Percentiles rank a stretch among this genome's conserved stretches.
Conservation (phyloP, 2,329 filamentous ascomycete genomes). For the Monosporascus ibericus region DNA sequence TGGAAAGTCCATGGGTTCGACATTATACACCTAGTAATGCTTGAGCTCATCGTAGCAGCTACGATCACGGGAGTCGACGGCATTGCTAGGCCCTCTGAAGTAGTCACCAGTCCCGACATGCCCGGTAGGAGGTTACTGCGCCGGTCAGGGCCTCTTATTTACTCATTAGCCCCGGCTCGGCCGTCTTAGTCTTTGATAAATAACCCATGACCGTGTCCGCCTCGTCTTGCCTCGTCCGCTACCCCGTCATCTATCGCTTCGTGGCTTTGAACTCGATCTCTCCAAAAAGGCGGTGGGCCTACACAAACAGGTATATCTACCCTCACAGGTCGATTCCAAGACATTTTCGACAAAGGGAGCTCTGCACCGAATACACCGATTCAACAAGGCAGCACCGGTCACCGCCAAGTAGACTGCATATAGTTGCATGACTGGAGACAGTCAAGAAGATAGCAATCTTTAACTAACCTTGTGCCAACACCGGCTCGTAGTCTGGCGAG, state of each 20-base stretch:
- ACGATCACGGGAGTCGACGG: slow-evolving; percentile 21
- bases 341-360: slow-evolving; percentile 41
- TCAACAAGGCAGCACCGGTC: slow-evolving; percentile 26
- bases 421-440: slow-evolving; percentile 32
- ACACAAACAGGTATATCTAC: slow-evolving; percentile 39
- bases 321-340: slow-evolving; percentile 43
- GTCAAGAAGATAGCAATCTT: slow-evolving; percentile 32
- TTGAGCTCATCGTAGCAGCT: slow-evolving; percentile 19
- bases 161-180: slow-evolving; percentile 11
- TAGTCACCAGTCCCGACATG: slow-evolving; percentile 15
- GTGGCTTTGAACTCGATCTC: slow-evolving; percentile 33
- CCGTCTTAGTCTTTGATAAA: slow-evolving; percentile 12
- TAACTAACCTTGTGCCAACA: slow-evolving; percentile 30
- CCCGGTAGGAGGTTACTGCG: slow-evolving; percentile 12
- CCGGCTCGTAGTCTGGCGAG: slow-evolving; percentile 26
- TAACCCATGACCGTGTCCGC: slow-evolving; percentile 10
- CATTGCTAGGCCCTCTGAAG: slow-evolving; percentile 16
- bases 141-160: slow-evolving; percentile 10
- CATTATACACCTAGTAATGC: slow-evolving; percentile 19
- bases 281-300: slow-evolving; percentile 43
- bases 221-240: slow-evolving; percentile 12
- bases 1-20: slow-evolving; percentile 16
- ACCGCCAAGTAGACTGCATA: slow-evolving; percentile 30
- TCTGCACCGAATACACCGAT: slow-evolving; percentile 35
- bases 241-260: slow-evolving; percentile 33